phyloP scores from a whole-genome alignment of 2,329 filamentous ascomycete species.

The Diaporthe vaccinii region DNA sequence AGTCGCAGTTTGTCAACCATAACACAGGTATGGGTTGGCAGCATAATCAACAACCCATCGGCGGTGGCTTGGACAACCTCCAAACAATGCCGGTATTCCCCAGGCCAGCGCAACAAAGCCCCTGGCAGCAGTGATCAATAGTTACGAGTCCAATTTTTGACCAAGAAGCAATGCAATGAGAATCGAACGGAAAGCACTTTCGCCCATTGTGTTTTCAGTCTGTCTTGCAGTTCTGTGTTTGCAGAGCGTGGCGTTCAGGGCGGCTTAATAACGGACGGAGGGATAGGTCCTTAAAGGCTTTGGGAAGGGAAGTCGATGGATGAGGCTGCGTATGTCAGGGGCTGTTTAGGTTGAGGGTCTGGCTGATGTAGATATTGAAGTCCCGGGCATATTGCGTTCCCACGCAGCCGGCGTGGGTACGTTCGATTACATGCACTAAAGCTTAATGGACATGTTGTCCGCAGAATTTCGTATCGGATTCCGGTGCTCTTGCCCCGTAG shows the following conservation, averaged over 20 bases:
- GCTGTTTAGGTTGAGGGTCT: not conserved
- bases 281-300: not conserved
- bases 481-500: not conserved
- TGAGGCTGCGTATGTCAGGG: not conserved
- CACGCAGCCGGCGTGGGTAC: not conserved
- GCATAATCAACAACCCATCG: slow-evolving; percentile 80
- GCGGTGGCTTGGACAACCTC: slow-evolving; percentile 84
- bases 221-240: slow-evolving; percentile 42
- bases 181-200: not conserved
- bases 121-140: slow-evolving; percentile 67
- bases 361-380: slow-evolving; percentile 28
- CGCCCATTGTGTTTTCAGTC: slow-evolving; percentile 9
- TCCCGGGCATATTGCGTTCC: slow-evolving; percentile 2
- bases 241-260: slow-evolving; percentile 48
- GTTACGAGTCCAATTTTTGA: not conserved
- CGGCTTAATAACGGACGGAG: not conserved
- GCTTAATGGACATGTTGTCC: slow-evolving; percentile 36
- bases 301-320: slow-evolving; percentile 2
- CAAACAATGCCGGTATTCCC: slow-evolving; percentile 89
- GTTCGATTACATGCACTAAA: slow-evolving; percentile 36
- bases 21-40: slow-evolving; percentile 92
- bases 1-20: slow-evolving; percentile 91
- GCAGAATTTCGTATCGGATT: slow-evolving; percentile 31
- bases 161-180: slow-evolving; percentile 31
- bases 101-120: slow-evolving; percentile 75